Percentiles rank a stretch among this genome's conserved stretches.
phyloP scores from a whole-genome alignment of 495 filamentous ascomycete genomes.

The Mytilinidion resinicola region DNA sequence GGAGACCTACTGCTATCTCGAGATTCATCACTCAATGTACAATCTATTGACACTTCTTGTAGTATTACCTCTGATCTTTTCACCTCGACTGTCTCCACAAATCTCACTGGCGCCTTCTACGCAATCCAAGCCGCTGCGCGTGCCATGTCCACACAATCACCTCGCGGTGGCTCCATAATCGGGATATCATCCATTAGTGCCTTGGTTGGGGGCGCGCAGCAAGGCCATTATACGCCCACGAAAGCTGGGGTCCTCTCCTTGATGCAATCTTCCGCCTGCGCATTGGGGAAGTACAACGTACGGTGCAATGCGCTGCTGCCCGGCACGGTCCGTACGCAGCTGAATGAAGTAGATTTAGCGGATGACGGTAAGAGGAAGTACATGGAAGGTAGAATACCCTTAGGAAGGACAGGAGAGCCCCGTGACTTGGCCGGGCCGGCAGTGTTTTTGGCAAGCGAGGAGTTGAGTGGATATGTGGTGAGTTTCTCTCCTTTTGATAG shows the following conservation, averaged over 20 bases:
- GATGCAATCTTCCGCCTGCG: slow-evolving; percentile 79
- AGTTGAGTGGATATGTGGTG: slow-evolving; percentile 35
- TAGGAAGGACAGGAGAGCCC: slow-evolving; percentile 65
- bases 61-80: slow-evolving; percentile 47
- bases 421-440: slow-evolving; percentile 73
- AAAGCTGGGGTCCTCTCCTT: slow-evolving; percentile 78
- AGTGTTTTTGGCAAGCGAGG: slow-evolving; percentile 75
- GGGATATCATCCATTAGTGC: slow-evolving; percentile 78
- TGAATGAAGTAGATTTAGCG: slow-evolving; percentile 76
- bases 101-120: slow-evolving; percentile 83
- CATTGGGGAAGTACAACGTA: slow-evolving; percentile 68
- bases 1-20: background rate
- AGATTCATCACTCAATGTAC: background rate
- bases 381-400: slow-evolving; percentile 78
- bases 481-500: slow-evolving; percentile 7
- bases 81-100: slow-evolving; percentile 60
- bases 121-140: slow-evolving; percentile 73
- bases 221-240: slow-evolving; percentile 87
- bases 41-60: background rate
- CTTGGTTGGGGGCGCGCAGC: slow-evolving; percentile 71
- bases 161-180: slow-evolving; percentile 72
- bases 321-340: slow-evolving; percentile 77
- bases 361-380: slow-evolving; percentile 66
- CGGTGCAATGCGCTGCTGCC: slow-evolving; percentile 82
- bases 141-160: slow-evolving; percentile 63